These are phyloP conservation scores for Solanum verrucosum DNA, from an alignment of 257 asterid species.

Conservation along the genomic window DNA sequence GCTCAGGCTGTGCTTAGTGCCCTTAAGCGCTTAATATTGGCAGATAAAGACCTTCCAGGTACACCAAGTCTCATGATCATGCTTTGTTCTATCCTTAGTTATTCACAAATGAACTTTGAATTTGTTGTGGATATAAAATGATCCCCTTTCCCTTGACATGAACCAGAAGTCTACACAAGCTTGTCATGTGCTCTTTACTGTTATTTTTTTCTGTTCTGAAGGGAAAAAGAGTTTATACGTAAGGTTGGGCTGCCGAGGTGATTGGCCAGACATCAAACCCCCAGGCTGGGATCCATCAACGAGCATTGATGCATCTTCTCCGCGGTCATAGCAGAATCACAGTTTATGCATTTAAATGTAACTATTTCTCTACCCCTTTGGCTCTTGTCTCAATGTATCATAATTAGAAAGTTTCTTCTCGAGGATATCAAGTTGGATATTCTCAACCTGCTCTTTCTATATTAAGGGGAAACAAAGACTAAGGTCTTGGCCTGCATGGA, in stretches of 20 bases:
- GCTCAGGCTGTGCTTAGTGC: conserved; percentile 84
- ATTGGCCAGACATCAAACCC: conserved; percentile 92
- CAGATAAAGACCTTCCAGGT: conserved; percentile 83
- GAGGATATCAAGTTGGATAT: neutral
- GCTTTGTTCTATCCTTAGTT: neutral
- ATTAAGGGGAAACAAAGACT: neutral
- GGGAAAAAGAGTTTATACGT: conserved; percentile 75
- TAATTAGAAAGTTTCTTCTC: neutral
- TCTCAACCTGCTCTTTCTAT: neutral
- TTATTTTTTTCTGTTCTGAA: conserved; percentile 3
- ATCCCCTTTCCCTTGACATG: neutral
- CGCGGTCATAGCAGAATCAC: neutral
- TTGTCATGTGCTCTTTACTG: neutral
- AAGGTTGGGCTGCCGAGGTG: conserved; percentile 89
- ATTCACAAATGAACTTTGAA: neutral
- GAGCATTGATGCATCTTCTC: conserved; percentile 10
- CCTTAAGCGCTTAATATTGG: conserved; percentile 62
- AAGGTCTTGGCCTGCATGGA: neutral
- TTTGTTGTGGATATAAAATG: neutral
- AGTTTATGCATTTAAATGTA: neutral
- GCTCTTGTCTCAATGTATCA: neutral
- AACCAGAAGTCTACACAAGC: neutral
- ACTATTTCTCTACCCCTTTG: neutral
- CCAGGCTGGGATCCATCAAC: conserved; percentile 66
- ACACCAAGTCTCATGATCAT: neutral